Conservation (phyloP, 345 rosid species). For the Carallia pectinifolia region DNA sequence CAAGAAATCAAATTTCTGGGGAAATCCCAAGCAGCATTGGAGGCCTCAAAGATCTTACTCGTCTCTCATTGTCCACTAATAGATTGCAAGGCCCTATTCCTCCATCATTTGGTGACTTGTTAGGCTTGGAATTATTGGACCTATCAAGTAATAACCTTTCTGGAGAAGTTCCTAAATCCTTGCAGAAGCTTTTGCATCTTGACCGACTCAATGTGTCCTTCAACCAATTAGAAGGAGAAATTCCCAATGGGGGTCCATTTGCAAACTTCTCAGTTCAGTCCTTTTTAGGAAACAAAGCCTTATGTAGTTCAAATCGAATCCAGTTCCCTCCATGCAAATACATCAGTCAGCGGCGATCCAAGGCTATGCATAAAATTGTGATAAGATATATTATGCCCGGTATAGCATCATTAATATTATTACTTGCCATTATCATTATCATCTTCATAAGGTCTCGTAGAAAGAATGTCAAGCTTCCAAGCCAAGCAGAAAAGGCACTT, state of each 20-base stretch:
- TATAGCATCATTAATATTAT: neutral
- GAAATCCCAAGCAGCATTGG: constrained; percentile 12
- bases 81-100: constrained; percentile 13
- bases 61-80: neutral
- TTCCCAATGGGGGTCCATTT: too few relatives aligned
- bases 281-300: too few relatives aligned
- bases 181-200: constrained; percentile 8
- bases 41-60: neutral
- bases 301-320: too few relatives aligned
- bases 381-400: neutral
- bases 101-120: constrained; percentile 13
- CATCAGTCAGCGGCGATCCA: neutral
- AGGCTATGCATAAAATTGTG: neutral
- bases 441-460: too few relatives aligned
- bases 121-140: constrained; percentile 4
- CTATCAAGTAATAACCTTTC: constrained; percentile 12
- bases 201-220: too few relatives aligned
- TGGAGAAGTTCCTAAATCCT: constrained; percentile 17
- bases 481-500: too few relatives aligned
- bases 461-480: too few relatives aligned
- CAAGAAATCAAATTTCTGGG: constrained; percentile 11
- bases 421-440: neutral
- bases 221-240: too few relatives aligned
- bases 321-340: constrained; percentile 1
- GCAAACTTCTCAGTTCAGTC: too few relatives aligned